Percentiles rank a stretch among this genome's conserved stretches.
phyloP scores from a whole-genome alignment of 768 basidiomycete species.

The Phanerochaete sordida region DNA sequence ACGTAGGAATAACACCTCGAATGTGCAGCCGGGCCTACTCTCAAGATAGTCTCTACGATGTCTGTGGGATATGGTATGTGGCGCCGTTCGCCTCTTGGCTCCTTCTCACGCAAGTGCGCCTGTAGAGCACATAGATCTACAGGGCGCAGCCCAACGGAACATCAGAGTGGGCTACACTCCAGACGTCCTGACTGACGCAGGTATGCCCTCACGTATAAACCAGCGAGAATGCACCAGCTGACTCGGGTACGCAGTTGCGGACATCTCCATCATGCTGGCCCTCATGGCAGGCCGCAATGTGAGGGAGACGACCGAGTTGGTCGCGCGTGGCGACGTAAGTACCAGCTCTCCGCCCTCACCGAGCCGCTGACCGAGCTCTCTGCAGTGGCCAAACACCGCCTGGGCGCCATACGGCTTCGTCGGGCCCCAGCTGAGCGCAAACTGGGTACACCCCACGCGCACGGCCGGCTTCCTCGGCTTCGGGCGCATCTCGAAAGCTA shows the following conservation, averaged over 20 bases:
- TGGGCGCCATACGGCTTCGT: slow-evolving; percentile 87
- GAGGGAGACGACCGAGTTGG: slow-evolving; percentile 57
- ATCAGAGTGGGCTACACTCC: slow-evolving; percentile 89
- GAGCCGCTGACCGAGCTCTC: neutral
- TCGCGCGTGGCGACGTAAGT: slow-evolving; percentile 65
- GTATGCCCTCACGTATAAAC: slow-evolving; percentile 31
- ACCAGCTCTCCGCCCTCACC: neutral
- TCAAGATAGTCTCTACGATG: slow-evolving; percentile 90
- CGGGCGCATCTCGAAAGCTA: slow-evolving; percentile 88
- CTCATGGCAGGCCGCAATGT: slow-evolving; percentile 91
- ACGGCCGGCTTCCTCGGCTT: slow-evolving; percentile 93
- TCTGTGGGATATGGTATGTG: slow-evolving; percentile 80
- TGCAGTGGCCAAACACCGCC: slow-evolving; percentile 71
- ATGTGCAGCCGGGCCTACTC: slow-evolving; percentile 60
- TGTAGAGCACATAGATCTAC: slow-evolving; percentile 85
- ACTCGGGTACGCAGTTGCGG: slow-evolving; percentile 60
- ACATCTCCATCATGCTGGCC: slow-evolving; percentile 84
- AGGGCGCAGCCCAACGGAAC: slow-evolving; percentile 51
- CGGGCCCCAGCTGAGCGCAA: slow-evolving; percentile 74
- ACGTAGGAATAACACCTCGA: neutral
- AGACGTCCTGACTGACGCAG: slow-evolving; percentile 89
- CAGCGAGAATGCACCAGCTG: neutral
- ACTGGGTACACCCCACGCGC: slow-evolving; percentile 43
- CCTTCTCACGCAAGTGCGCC: too few species aligned
- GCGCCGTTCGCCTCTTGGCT: too few species aligned